A percentile compares a stretch with the other conserved stretches of the same genome.
These are phyloP conservation scores for Pythium insidiosum DNA, from an alignment of 352 stramenopile species.

Conservation along the genomic window DNA sequence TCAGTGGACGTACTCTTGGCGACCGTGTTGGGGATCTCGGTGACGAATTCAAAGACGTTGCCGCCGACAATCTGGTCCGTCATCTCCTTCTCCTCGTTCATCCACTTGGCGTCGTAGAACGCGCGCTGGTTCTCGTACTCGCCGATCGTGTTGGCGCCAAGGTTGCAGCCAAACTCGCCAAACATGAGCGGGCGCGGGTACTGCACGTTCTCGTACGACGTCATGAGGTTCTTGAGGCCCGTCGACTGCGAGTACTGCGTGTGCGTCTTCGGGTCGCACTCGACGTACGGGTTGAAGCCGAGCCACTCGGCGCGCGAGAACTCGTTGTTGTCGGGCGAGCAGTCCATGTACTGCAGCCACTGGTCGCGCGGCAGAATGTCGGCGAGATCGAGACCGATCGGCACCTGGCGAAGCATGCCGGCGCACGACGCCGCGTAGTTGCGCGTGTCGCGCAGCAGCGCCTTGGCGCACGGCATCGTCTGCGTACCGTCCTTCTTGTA, in stretches of 20 bases:
- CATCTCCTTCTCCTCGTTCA: slow-evolving; percentile 32
- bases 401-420: slow-evolving; percentile 22
- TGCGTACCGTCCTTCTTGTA: slow-evolving; percentile 17
- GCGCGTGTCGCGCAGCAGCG: slow-evolving; percentile 31
- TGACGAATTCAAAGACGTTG: slow-evolving; percentile 32
- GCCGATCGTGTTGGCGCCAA: slow-evolving; percentile 38
- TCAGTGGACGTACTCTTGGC: slow-evolving; percentile 1
- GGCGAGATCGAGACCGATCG: slow-evolving; percentile 40
- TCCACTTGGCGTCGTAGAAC: slow-evolving; percentile 46
- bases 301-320: slow-evolving; percentile 35
- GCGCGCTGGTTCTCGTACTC: slow-evolving; percentile 36
- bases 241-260: slow-evolving; percentile 27
- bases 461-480: slow-evolving; percentile 39
- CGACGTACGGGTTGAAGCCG: slow-evolving; percentile 50
- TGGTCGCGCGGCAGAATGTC: slow-evolving; percentile 28
- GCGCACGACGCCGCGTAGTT: slow-evolving; percentile 32
- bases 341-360: slow-evolving; percentile 44
- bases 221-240: slow-evolving; percentile 36
- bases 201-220: slow-evolving; percentile 24
- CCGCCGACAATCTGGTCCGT: slow-evolving; percentile 30
- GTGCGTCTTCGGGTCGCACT: slow-evolving; percentile 36
- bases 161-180: slow-evolving; percentile 48
- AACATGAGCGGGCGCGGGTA: slow-evolving; percentile 46
- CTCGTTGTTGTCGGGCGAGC: slow-evolving; percentile 28
- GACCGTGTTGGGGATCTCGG: slow-evolving; percentile 28